Conservation (phyloP, 805 yeast species). For the Wickerhamomyces canadensis region DNA sequence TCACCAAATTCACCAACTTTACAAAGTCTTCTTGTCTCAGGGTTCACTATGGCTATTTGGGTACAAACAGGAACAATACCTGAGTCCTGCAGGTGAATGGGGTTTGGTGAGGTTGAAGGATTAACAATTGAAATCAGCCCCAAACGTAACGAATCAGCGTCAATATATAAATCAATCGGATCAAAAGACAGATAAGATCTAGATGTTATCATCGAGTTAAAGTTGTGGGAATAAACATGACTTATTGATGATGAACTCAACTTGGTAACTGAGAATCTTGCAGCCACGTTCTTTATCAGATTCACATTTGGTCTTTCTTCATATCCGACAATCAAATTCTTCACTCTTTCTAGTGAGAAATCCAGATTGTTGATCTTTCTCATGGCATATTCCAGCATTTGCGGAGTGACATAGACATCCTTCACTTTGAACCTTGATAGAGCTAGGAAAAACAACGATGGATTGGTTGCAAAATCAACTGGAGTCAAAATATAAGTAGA, state of each 20-base stretch:
- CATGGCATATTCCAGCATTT: conserved; percentile 74
- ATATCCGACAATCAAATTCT: conserved; percentile 80
- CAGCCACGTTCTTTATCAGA: conserved; percentile 50
- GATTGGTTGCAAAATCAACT: conserved; percentile 68
- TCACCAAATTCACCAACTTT: conserved; percentile 92
- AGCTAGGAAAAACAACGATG: conserved; percentile 63
- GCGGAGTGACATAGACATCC: conserved; percentile 79
- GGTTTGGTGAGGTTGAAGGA: conserved; percentile 61
- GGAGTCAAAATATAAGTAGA: conserved; percentile 80
- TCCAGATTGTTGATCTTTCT: conserved; percentile 54
- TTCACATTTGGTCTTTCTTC: conserved; percentile 67
- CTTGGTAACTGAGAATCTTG: conserved; percentile 57
- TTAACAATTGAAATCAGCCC: conserved; percentile 80
- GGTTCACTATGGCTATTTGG: conserved; percentile 90
- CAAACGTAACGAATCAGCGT: conserved; percentile 83
- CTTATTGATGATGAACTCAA: conserved; percentile 67
- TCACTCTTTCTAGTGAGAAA: conserved; percentile 47
- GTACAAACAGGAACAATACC: conserved; percentile 96
- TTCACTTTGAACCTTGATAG: conserved; percentile 74
- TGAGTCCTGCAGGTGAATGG: conserved; percentile 81
- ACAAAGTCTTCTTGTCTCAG: conserved; percentile 78
- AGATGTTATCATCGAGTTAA: conserved; percentile 79
- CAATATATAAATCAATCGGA: conserved; percentile 81
- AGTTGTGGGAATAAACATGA: conserved; percentile 69
- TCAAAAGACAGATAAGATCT: conserved; percentile 86